Conservation (phyloP, 2,329 filamentous ascomycete genomes). For the Monilinia fructicola region DNA sequence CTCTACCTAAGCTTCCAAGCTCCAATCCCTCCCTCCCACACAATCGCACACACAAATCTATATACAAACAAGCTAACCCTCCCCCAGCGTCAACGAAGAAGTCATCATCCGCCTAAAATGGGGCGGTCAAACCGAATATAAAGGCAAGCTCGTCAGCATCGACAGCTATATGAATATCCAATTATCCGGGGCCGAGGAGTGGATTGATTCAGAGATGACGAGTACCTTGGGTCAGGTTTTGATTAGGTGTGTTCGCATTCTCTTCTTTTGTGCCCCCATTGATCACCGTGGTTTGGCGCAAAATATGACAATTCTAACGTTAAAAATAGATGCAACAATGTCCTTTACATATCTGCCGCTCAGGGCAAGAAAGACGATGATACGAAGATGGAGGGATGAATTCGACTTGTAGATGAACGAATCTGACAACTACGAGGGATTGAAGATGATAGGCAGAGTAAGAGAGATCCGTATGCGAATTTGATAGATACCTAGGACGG, state of each 20-base stretch:
- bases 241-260: slow-evolving; percentile 64
- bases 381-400: slow-evolving; percentile 56
- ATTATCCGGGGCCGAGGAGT: slow-evolving; percentile 87
- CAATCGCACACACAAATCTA: not conserved
- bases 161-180: slow-evolving; percentile 99
- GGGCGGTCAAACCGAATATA: slow-evolving; percentile 91
- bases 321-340: slow-evolving; percentile 78
- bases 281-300: not conserved
- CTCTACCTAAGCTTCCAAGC: slow-evolving; percentile 7
- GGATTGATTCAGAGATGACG: slow-evolving; percentile 81
- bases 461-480: not conserved
- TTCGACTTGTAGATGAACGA: slow-evolving; percentile 6
- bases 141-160: slow-evolving; percentile 85
- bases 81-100: slow-evolving; percentile 75
- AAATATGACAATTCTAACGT: slow-evolving; percentile 7
- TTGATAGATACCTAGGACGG: slow-evolving; percentile 11
- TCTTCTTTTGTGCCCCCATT: not conserved
- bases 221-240: slow-evolving; percentile 86
- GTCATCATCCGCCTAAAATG: slow-evolving; percentile 94
- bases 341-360: slow-evolving; percentile 80
- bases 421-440: slow-evolving; percentile 15
- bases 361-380: slow-evolving; percentile 52
- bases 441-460: not conserved
- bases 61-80: slow-evolving; percentile 22
- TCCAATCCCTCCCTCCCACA: not conserved